Evolutionary conservation across 2,329 filamentous ascomycete species (phyloP), one percentile per base, ranked within the genome.

Genomic region (Paracoccidioides brasiliensis): DNA sequence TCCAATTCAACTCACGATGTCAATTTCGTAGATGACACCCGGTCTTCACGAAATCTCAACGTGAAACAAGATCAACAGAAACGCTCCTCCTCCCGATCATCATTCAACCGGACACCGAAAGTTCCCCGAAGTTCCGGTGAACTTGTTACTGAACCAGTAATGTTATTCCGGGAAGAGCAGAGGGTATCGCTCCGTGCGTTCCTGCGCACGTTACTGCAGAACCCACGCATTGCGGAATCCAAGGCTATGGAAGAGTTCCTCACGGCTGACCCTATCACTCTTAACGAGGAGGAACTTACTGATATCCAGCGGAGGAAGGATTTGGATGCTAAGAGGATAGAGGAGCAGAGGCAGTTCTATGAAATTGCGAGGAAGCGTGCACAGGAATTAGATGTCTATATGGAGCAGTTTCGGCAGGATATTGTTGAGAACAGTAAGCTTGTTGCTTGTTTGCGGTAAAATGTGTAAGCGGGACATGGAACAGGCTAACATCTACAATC

Each of bases 281-380:
- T 88, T 8, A 89, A 82, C 28, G 86, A 91, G 62, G 89, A 93
- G 57, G 93, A 98, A 66, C 74, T 85, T 33, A 79, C 85, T 2
- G 93, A 98, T 66, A 90, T 96, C 37, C 71, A 83, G 59, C 80
- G 80, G 57, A 80, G 93, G 54, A 94, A 90, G 69, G 78, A 81
- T 10, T 83, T 95, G 70, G 93, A 98, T 64, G 84, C 88, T 67
- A 87, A 86, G 70, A 83, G 93, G 46, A 80, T 97, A 53, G 88
- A 95, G 65, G 93, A 98, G 70, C 93, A 98, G 69, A 86, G 84
- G 67, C 82, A 84, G 61, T 98, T 98, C 68, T 98, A 96, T 69
- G 91, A 98, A 68, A 90, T 98, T 66, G 93, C 93, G 7, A 79
- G 90, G 61, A 84, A 90, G 69, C 83, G 93, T 61, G 93, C 93